phyloP scores from a whole-genome alignment of 2,329 filamentous ascomycete species.

The Paraphoma sp. region DNA sequence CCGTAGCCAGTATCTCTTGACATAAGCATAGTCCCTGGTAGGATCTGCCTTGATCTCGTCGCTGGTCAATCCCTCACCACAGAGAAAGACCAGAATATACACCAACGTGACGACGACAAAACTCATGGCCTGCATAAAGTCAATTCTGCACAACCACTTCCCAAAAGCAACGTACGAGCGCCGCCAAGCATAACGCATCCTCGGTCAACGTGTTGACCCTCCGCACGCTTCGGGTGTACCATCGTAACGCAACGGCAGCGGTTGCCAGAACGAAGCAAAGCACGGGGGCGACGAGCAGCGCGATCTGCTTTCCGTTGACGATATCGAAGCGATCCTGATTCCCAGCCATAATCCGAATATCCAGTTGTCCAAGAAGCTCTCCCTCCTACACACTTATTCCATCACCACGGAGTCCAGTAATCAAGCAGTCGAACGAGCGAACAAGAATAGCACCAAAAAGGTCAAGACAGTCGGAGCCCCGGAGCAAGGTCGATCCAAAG shows the following conservation, averaged over 20 bases:
- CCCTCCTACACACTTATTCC: not conserved
- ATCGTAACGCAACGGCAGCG: conserved; percentile 21
- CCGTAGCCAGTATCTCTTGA: not conserved
- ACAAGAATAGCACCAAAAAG: too few relatives aligned
- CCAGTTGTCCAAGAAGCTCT: not conserved
- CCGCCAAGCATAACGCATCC: conserved; percentile 22
- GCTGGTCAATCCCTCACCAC: conserved; percentile 23
- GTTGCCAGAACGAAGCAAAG: conserved; percentile 20
- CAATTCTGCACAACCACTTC: not conserved
- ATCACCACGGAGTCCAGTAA: not conserved
- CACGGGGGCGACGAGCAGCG: conserved; percentile 22
- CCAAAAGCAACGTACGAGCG: conserved; percentile 16
- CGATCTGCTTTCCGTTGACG: conserved; percentile 23
- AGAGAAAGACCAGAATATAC: conserved; percentile 22
- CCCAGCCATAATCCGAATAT: conserved; percentile 13
- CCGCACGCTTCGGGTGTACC: conserved; percentile 24
- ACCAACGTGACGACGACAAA: conserved; percentile 23
- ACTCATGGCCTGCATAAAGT: conserved; percentile 19
- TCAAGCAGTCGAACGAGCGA: too few relatives aligned
- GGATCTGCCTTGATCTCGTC: conserved; percentile 14
- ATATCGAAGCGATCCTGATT: conserved; percentile 20
- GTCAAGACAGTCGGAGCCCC: not conserved
- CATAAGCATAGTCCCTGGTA: conserved; percentile 14
- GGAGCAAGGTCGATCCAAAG: not conserved
- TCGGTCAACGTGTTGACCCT: conserved; percentile 24